A percentile compares a stretch with the other conserved stretches of the same genome.
phyloP scores from a whole-genome alignment of 1,139 yeast species.

The Debaryomycetaceae sp. region DNA sequence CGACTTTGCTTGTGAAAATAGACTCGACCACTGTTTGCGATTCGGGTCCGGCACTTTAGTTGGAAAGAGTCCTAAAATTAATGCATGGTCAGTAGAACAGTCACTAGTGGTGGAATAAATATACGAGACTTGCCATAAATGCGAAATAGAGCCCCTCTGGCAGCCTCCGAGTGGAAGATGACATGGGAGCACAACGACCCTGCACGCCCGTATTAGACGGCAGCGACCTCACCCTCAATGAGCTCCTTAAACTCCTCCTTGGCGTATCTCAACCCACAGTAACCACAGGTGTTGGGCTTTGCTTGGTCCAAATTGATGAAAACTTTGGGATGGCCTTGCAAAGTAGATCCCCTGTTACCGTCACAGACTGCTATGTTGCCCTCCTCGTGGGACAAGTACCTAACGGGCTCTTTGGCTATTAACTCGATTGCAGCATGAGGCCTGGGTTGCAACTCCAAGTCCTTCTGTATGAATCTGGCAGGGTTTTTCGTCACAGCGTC shows the following conservation, averaged over 20 bases:
- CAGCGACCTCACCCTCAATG: constrained; percentile 27
- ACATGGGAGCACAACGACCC: neutral
- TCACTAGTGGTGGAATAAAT: neutral
- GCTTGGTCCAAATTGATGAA: constrained; percentile 79
- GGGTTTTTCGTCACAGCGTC: constrained; percentile 58
- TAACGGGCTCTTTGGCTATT: constrained; percentile 70
- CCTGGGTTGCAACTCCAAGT: constrained; percentile 66
- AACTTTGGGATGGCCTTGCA: constrained; percentile 84
- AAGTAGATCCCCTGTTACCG: constrained; percentile 67
- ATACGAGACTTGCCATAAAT: neutral
- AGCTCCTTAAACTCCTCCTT: constrained; percentile 42
- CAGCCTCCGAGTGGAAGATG: too few relatives aligned
- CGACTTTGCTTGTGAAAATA: too few relatives aligned
- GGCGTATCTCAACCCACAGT: constrained; percentile 72
- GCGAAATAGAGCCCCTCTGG: neutral
- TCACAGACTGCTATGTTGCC: constrained; percentile 75
- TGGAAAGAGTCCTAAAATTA: too few relatives aligned
- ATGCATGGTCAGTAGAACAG: neutral
- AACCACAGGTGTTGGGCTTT: constrained; percentile 68
- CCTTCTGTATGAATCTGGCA: constrained; percentile 65
- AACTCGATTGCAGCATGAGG: constrained; percentile 85
- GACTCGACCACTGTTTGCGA: too few relatives aligned
- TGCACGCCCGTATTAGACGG: neutral
- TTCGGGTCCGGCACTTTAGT: too few relatives aligned
- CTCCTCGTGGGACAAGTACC: constrained; percentile 50